phyloP scores from a whole-genome alignment of 371 early-diverging fungal genomes.

The Zopfochytrium polystomum region DNA sequence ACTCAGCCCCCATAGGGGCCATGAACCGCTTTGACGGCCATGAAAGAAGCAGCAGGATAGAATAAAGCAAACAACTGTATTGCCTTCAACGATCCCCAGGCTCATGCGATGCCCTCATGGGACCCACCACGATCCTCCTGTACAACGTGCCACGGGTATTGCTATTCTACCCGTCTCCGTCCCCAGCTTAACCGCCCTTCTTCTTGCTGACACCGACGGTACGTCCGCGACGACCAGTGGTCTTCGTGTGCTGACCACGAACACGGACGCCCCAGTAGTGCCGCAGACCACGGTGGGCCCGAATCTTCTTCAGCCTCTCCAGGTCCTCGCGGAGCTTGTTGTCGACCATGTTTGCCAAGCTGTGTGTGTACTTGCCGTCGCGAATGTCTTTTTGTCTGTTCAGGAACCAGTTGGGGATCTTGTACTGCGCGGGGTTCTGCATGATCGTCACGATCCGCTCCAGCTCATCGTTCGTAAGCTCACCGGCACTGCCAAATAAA shows the following conservation, averaged over 20 bases:
- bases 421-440: conserved; percentile 60
- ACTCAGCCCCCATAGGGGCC: too few species aligned
- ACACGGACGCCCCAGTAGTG: conserved; percentile 94
- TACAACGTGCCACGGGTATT: too few species aligned
- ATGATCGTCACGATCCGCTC: conserved; percentile 52
- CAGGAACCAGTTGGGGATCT: conserved; percentile 96
- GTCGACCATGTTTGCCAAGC: conserved; percentile 93
- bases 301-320: conserved; percentile 90
- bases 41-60: too few species aligned
- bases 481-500: conserved; percentile 79
- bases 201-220: conserved; percentile 98
- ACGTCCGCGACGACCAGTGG: conserved; percentile 96
- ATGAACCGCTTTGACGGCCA: too few species aligned
- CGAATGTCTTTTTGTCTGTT: conserved; percentile 97
- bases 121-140: too few species aligned
- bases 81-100: too few species aligned
- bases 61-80: too few species aligned
- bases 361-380: conserved; percentile 91
- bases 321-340: conserved; percentile 95
- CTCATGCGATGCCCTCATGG: too few species aligned
- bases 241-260: conserved; percentile 66
- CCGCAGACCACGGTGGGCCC: conserved; percentile 90
- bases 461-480: conserved; percentile 79
- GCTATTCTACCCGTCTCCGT: too few species aligned
- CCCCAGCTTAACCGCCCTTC: too few species aligned